Evolutionary conservation across 805 yeast genomes (phyloP), one percentile per base, ranked within the genome.

Genomic region (Kregervanrija delftensis): DNA sequence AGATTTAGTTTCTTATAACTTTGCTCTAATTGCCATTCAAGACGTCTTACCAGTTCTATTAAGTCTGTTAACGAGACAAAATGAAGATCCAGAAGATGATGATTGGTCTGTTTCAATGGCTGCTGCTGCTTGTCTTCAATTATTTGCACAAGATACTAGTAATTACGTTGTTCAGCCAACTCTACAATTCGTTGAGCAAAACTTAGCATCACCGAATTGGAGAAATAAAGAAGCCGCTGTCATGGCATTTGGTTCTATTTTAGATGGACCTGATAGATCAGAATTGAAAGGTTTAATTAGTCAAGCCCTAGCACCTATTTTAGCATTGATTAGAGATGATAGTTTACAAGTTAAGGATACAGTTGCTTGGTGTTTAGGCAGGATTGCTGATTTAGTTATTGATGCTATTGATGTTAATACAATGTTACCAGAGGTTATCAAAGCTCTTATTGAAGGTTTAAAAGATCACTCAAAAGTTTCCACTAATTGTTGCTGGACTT

Each of bases 41-140:
- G 93, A 87, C 57, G 93, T 93, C 30, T 74, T 91, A 47, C 98
- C 99, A 34, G 86, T 95, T 30, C 69, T 93, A 49, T 74, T 93
- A 55, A 71, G 76, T 38, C 72, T 93, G 47, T 75, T 93, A 48
- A 86, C 90, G 10, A 78, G 87, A 63, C 97, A 89, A 65, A 88
- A 86, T 62, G 97, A 89, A 45, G 96, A 87, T 58, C 85, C 89
- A 30, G 95, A 86, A 58, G 96, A 87, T 61, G 99, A 93, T 60
- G 95, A 87, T 57, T 93, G 99, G 99, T 86, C 90, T 48, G 96
- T 88, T 36, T 81, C 96, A 9, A 91, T 91, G 98, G 97, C 98
- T 41, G 96, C 99, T 1, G 99, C 96, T 58, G 90, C 97, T 11
- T 93, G 98, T 67, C 71, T 93, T 59, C 96, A 88, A 68, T 74